phyloP scores from a whole-genome alignment of 225 moss, liverwort and hornwort species.

The Pseudisothecium myosuroides region DNA sequence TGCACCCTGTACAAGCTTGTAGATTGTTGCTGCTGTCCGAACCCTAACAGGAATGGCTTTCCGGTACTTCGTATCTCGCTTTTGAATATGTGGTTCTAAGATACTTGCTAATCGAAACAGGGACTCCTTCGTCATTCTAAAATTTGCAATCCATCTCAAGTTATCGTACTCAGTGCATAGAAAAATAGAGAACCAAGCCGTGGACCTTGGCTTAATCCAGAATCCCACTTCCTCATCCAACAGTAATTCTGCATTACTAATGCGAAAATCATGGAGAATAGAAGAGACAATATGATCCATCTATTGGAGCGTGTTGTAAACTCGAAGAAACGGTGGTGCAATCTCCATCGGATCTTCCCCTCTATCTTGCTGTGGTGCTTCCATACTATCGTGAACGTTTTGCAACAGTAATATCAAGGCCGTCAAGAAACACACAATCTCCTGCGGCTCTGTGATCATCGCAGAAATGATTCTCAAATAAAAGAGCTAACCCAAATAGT shows the following conservation, averaged over 20 bases:
- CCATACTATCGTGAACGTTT: too few relatives aligned
- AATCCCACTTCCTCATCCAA: not conserved
- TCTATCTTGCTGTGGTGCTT: too few relatives aligned
- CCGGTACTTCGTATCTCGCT: not conserved
- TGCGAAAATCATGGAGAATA: not conserved
- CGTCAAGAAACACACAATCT: not conserved
- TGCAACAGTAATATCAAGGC: not conserved
- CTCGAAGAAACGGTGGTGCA: not conserved
- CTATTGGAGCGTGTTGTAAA: not conserved
- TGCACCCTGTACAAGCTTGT: too few relatives aligned
- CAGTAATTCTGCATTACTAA: not conserved
- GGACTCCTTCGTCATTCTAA: not conserved
- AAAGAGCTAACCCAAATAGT: too few relatives aligned
- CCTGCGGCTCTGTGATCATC: not conserved
- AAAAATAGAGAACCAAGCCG: not conserved
- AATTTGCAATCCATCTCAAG: not conserved
- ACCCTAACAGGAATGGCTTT: not conserved
- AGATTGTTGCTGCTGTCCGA: too few relatives aligned
- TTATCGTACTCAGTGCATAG: not conserved
- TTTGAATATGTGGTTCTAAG: not conserved
- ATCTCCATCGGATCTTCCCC: too few relatives aligned
- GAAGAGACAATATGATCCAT: not conserved
- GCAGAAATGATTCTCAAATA: not conserved
- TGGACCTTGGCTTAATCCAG: not conserved
- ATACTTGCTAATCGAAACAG: not conserved